Conservation (phyloP, 2,329 filamentous ascomycete genomes). For the Cordyceps pruinosa region DNA sequence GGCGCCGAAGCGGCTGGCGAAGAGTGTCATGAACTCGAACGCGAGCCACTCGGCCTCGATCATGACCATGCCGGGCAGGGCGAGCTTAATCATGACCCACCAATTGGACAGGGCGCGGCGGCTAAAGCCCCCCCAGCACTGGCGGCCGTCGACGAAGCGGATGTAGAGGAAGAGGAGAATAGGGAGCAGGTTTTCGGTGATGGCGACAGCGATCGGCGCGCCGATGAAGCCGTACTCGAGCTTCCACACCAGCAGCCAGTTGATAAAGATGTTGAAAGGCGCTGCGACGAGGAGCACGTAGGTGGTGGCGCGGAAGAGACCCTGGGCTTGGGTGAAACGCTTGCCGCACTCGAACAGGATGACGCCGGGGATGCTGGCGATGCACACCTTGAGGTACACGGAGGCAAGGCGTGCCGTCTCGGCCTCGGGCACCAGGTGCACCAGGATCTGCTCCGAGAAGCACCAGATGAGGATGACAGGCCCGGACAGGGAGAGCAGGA, state of each 20-base stretch:
- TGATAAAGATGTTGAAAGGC: constrained; percentile 69
- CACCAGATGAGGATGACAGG: constrained; percentile 69
- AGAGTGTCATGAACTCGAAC: constrained; percentile 86
- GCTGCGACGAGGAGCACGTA: constrained; percentile 71
- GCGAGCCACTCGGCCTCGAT: constrained; percentile 89
- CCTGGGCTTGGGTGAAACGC: constrained; percentile 76
- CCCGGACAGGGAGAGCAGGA: constrained; percentile 64
- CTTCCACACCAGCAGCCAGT: constrained; percentile 73
- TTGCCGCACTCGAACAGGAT: constrained; percentile 73
- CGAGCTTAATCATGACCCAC: constrained; percentile 76
- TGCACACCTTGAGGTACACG: constrained; percentile 63
- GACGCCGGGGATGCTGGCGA: constrained; percentile 68
- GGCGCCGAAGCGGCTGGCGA: constrained; percentile 71
- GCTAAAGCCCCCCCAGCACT: constrained; percentile 82
- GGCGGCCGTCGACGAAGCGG: constrained; percentile 61
- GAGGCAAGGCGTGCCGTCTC: constrained; percentile 65
- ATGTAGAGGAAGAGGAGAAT: constrained; percentile 73
- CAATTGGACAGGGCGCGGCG: constrained; percentile 65
- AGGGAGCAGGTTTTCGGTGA: constrained; percentile 72
- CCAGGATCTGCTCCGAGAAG: constrained; percentile 59
- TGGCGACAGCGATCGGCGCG: constrained; percentile 71
- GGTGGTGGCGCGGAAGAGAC: constrained; percentile 69
- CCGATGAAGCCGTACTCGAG: constrained; percentile 65
- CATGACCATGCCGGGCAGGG: constrained; percentile 86
- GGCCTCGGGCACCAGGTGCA: constrained; percentile 33